Evolutionary conservation across 2,329 filamentous ascomycete species (phyloP).

Genomic region (Colletotrichum navitas): DNA sequence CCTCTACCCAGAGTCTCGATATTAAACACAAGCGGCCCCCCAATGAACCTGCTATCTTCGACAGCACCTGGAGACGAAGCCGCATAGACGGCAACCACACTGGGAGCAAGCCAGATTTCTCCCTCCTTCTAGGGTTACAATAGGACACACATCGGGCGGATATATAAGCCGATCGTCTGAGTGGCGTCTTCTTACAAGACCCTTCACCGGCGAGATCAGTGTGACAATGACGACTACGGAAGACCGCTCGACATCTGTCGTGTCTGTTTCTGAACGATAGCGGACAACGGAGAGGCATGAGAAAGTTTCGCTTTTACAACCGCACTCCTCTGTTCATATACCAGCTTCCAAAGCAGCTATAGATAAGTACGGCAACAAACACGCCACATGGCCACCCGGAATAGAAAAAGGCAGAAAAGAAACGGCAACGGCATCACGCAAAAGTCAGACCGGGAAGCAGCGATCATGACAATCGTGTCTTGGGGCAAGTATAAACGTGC

Average conservation of each 20-base stretch:
- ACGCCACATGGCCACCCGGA: neutral
- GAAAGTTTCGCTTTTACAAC: neutral
- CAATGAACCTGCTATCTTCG: neutral
- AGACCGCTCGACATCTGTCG: neutral
- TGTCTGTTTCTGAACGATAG: neutral
- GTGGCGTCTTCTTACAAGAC: neutral
- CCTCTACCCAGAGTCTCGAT: neutral
- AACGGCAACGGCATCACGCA: neutral
- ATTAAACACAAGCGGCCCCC: neutral
- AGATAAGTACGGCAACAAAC: neutral
- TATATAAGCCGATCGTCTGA: neutral
- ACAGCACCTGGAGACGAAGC: neutral
- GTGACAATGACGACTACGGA: neutral
- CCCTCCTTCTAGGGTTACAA: neutral
- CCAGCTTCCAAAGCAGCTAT: neutral
- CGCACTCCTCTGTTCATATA: neutral
- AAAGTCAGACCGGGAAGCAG: neutral
- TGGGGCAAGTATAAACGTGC: too few relatives aligned
- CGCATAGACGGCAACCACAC: neutral
- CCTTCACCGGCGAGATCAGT: neutral
- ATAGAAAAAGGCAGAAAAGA: neutral
- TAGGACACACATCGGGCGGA: neutral
- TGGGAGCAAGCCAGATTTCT: neutral
- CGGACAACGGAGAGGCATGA: neutral
- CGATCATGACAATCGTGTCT: neutral